Percentiles rank a stretch among this genome's conserved stretches.
These are phyloP conservation scores for Psilocybe azurescens DNA, from an alignment of 768 basidiomycete genomes.

Conservation along the genomic window DNA sequence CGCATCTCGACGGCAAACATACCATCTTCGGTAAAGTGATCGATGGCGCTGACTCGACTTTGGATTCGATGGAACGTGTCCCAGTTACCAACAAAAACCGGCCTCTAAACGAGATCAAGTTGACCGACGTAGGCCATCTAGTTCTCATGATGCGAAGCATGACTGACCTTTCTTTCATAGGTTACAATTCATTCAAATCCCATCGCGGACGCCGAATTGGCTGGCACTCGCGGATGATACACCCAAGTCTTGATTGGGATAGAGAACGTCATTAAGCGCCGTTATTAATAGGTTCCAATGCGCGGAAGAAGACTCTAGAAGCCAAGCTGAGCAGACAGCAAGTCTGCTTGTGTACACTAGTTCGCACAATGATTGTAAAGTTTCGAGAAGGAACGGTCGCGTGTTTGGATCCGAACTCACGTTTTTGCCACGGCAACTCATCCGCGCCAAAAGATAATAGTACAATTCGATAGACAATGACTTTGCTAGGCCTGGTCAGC, in stretches of 20 bases:
- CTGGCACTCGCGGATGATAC: conserved; percentile 34
- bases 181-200: conserved; percentile 95
- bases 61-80: conserved; percentile 92
- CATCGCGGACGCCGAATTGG: conserved; percentile 77
- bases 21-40: conserved; percentile 98
- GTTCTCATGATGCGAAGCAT: conserved; percentile 8
- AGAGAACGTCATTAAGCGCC: background rate
- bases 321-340: background rate
- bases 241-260: background rate
- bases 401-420: background rate
- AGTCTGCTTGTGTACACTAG: conserved; percentile 12
- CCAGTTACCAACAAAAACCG: conserved; percentile 92
- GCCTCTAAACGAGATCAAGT: conserved; percentile 84
- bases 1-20: conserved; percentile 93
- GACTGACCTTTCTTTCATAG: conserved; percentile 40
- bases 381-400: background rate
- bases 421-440: background rate
- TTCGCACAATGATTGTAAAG: background rate
- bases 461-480: conserved; percentile 1
- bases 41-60: conserved; percentile 91
- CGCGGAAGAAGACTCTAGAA: conserved; percentile 24
- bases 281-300: conserved; percentile 17
- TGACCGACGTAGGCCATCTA: conserved; percentile 66
- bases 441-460: background rate
- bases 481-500: conserved; percentile 36